Evolutionary conservation across 2,329 filamentous ascomycete species (phyloP).

Genomic region (Alternaria atra): DNA sequence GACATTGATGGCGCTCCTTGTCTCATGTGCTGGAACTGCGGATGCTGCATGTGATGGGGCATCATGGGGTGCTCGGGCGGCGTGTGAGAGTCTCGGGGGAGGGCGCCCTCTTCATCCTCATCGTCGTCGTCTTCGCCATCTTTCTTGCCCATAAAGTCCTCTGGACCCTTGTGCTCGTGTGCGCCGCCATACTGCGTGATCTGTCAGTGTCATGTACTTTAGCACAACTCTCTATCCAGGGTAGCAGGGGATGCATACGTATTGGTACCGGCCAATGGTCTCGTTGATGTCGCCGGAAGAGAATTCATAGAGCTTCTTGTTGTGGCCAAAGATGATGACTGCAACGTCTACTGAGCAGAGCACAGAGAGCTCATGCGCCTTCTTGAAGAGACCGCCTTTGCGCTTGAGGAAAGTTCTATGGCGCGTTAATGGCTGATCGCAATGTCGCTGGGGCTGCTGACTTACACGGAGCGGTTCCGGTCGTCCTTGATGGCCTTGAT

Average conservation of each 20-base stretch:
- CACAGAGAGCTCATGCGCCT: slow-evolving; percentile 97
- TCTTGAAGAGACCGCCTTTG: slow-evolving; percentile 99
- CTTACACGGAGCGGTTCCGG: slow-evolving; percentile 96
- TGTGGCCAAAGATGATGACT: slow-evolving; percentile 97
- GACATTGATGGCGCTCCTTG: slow-evolving; percentile 86
- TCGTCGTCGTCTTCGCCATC: slow-evolving; percentile 82
- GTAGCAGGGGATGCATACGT: slow-evolving; percentile 67
- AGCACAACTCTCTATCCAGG: slow-evolving; percentile 25
- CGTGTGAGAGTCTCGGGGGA: slow-evolving; percentile 71
- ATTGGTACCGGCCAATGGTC: slow-evolving; percentile 86
- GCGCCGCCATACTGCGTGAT: slow-evolving; percentile 80
- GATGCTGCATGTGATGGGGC: slow-evolving; percentile 58
- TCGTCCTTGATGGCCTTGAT: slow-evolving; percentile 99
- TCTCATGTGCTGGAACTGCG: slow-evolving; percentile 79
- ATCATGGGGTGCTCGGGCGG: slow-evolving; percentile 69
- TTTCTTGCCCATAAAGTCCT: slow-evolving; percentile 84
- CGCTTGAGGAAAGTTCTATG: slow-evolving; percentile 96
- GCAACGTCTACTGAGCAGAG: slow-evolving; percentile 98
- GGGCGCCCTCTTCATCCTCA: slow-evolving; percentile 75
- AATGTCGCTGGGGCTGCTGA: slow-evolving; percentile 17
- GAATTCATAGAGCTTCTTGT: slow-evolving; percentile 99
- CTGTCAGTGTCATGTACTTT: slow-evolving; percentile 36
- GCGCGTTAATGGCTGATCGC: slow-evolving; percentile 33
- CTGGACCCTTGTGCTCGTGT: slow-evolving; percentile 95
- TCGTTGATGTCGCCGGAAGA: slow-evolving; percentile 94